Evolutionary conservation across 108 stramenopile species (phyloP).

Genomic region (Cyclotella kingstonii): DNA sequence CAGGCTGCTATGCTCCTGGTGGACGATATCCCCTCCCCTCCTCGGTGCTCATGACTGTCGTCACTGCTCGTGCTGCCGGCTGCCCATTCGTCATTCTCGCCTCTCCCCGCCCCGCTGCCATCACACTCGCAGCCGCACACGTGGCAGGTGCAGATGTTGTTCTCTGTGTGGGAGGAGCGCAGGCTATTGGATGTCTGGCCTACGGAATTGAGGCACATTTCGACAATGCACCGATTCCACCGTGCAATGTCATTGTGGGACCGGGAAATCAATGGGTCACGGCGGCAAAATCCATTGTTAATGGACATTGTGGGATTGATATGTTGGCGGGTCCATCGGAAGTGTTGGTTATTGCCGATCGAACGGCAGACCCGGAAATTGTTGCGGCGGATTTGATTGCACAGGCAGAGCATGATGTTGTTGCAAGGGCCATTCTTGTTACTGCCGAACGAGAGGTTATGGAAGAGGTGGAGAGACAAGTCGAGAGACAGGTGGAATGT

Average conservation of each 20-base stretch:
- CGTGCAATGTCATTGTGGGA: constrained; percentile 97
- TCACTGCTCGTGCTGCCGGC: constrained; percentile 96
- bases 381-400: constrained; percentile 98
- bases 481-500: constrained; percentile 61
- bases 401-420: constrained; percentile 99
- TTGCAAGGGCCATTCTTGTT: constrained; percentile 94
- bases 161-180: constrained; percentile 92
- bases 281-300: constrained; percentile 94
- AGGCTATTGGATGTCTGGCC: constrained; percentile 94
- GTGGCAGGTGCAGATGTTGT: constrained; percentile 87
- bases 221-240: constrained; percentile 48
- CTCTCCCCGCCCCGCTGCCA: constrained; percentile 87
- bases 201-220: constrained; percentile 66
- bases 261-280: constrained; percentile 99
- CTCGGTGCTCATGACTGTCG: constrained; percentile 97
- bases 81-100: constrained; percentile 90
- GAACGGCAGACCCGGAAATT: constrained; percentile 84
- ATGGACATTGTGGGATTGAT: constrained; percentile 95
- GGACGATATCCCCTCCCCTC: constrained; percentile 98
- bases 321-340: constrained; percentile 99
- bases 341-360: constrained; percentile 96
- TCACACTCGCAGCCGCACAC: constrained; percentile 93
- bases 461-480: constrained; percentile 68
- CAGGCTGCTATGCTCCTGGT: constrained; percentile 99
- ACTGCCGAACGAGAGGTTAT: constrained; percentile 59